These are phyloP conservation scores for Trichoderma orchidacearum DNA, from an alignment of 495 filamentous ascomycete species.

Conservation along the genomic window DNA sequence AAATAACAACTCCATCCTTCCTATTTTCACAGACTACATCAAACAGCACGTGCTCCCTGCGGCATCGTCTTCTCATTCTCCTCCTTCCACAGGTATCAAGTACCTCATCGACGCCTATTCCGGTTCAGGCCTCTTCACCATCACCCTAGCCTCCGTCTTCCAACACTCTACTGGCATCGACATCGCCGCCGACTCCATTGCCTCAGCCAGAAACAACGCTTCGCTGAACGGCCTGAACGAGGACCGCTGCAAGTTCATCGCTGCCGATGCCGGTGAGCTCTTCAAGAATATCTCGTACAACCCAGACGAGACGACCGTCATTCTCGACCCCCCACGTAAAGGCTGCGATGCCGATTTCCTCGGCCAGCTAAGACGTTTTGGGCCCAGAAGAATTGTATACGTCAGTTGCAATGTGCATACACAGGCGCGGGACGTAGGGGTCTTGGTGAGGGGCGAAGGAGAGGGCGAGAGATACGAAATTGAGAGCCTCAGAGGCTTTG, in stretches of 20 bases:
- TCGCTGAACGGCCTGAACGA: constrained; percentile 50
- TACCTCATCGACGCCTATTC: constrained; percentile 96
- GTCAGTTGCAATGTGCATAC: constrained; percentile 98
- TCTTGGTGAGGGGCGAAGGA: constrained; percentile 52
- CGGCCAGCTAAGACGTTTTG: constrained; percentile 59
- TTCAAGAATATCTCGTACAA: constrained; percentile 63
- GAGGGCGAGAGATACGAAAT: constrained; percentile 55
- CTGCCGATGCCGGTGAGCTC: constrained; percentile 68
- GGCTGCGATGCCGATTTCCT: constrained; percentile 84
- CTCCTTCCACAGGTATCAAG: constrained; percentile 33
- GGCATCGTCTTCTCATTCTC: not conserved
- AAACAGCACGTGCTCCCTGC: constrained; percentile 56
- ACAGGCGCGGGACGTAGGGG: constrained; percentile 82
- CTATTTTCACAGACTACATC: constrained; percentile 79
- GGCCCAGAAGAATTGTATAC: constrained; percentile 70
- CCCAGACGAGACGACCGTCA: constrained; percentile 67
- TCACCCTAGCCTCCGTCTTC: constrained; percentile 79
- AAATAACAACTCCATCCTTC: constrained; percentile 98
- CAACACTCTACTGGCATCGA: constrained; percentile 33
- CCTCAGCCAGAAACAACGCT: constrained; percentile 66
- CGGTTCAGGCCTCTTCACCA: constrained; percentile 90
- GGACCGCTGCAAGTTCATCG: constrained; percentile 56
- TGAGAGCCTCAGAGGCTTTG: constrained; percentile 85
- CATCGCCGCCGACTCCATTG: constrained; percentile 54
- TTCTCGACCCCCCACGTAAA: constrained; percentile 90